phyloP scores from a whole-genome alignment of 768 basidiomycete genomes.

The Trametes gibbosa region DNA sequence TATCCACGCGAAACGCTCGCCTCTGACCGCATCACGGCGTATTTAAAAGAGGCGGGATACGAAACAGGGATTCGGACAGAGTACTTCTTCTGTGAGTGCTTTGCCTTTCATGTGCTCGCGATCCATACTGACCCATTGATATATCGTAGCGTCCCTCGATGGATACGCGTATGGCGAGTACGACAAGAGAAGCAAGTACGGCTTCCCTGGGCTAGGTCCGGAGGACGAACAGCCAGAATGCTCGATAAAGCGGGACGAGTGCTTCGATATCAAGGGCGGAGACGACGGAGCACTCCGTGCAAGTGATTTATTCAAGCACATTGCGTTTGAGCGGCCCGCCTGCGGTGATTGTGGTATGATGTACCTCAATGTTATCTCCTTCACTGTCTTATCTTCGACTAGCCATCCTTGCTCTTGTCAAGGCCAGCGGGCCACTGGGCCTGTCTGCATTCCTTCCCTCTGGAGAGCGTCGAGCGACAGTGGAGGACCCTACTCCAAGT shows the following conservation, averaged over 20 bases:
- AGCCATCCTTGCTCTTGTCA: constrained; percentile 33
- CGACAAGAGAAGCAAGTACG: constrained; percentile 2
- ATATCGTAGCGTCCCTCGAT: constrained; percentile 29
- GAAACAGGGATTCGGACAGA: constrained; percentile 13
- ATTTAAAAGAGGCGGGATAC: constrained; percentile 19
- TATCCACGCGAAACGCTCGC: constrained; percentile 21
- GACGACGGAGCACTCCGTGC: constrained; percentile 16
- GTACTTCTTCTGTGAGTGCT: constrained; percentile 22
- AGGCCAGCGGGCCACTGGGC: constrained; percentile 31
- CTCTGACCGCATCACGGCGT: constrained; percentile 15
- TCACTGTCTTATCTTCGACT: background rate
- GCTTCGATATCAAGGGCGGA: constrained; percentile 24
- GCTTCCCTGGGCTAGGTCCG: constrained; percentile 17
- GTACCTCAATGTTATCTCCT: background rate
- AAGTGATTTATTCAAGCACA: constrained; percentile 32
- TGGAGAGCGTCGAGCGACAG: constrained; percentile 3
- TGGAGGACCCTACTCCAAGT: background rate
- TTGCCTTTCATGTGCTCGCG: background rate
- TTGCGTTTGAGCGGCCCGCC: constrained; percentile 30
- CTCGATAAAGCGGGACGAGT: constrained; percentile 22
- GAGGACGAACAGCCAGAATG: constrained; percentile 11
- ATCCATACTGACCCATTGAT: background rate
- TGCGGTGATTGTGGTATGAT: constrained; percentile 38
- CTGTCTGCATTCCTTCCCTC: constrained; percentile 37
- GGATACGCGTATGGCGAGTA: constrained; percentile 33